phyloP scores from a whole-genome alignment of 177 flowering plant genomes.

The Vitis hybrid region DNA sequence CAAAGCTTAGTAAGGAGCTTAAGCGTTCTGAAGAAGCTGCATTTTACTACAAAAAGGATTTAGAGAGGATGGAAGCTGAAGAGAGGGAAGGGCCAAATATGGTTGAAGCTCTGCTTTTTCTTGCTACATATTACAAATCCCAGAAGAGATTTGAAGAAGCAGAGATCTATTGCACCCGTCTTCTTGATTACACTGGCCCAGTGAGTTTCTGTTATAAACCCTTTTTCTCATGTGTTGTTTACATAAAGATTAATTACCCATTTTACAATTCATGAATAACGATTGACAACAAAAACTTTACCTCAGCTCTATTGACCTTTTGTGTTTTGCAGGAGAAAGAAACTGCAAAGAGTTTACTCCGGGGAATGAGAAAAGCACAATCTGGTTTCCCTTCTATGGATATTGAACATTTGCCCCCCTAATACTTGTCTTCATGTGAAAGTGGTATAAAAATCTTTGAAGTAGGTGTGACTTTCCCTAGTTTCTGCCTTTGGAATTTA shows the following conservation, averaged over 20 bases:
- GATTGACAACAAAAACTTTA: background rate
- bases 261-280: background rate
- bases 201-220: constrained; percentile 47
- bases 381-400: constrained; percentile 64
- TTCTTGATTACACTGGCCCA: constrained; percentile 87
- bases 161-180: constrained; percentile 83
- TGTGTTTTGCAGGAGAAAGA: constrained; percentile 79
- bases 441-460: background rate
- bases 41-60: constrained; percentile 81
- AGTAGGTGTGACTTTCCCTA: background rate
- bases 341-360: constrained; percentile 77
- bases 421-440: constrained; percentile 2
- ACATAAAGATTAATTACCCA: background rate
- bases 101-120: constrained; percentile 83
- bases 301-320: constrained; percentile 2
- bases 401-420: constrained; percentile 70
- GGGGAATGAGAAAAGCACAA: constrained; percentile 63
- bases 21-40: constrained; percentile 84
- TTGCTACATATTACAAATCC: constrained; percentile 67
- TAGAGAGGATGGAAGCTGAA: constrained; percentile 93
- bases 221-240: background rate
- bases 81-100: constrained; percentile 92
- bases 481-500: no score
- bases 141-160: constrained; percentile 81
- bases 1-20: constrained; percentile 78